phyloP scores from a whole-genome alignment of 257 asterid genomes.

The Nicotiana knightiana region DNA sequence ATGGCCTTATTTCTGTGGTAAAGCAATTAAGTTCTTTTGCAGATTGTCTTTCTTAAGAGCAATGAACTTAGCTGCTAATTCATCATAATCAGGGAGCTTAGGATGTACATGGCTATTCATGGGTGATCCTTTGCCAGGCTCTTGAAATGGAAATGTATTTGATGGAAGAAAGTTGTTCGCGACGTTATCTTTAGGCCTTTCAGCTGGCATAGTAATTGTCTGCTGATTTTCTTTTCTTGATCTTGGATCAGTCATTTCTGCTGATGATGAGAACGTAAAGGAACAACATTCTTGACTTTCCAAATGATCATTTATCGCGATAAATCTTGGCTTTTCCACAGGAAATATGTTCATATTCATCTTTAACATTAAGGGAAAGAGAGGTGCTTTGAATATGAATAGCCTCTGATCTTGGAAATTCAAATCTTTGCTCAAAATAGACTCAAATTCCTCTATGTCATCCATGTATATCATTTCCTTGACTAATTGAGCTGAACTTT shows the following conservation, averaged over 20 bases:
- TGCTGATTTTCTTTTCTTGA: background rate
- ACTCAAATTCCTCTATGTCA: constrained; percentile 57
- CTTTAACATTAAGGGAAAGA: background rate
- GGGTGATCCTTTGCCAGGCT: background rate
- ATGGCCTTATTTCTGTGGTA: too few species aligned
- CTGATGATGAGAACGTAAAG: background rate
- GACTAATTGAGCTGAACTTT: constrained; percentile 2
- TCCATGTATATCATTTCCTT: constrained; percentile 48
- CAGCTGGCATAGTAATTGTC: constrained; percentile 42
- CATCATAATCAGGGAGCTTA: constrained; percentile 87
- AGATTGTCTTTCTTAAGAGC: constrained; percentile 53
- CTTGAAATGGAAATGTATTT: constrained; percentile 34
- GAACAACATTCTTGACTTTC: background rate
- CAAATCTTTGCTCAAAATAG: constrained; percentile 31
- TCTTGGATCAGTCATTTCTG: background rate
- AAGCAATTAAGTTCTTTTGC: constrained; percentile 3
- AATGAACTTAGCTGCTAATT: constrained; percentile 58
- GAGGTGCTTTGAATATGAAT: constrained; percentile 39
- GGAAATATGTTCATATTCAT: background rate
- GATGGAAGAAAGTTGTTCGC: constrained; percentile 28
- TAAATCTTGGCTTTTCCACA: background rate
- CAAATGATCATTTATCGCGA: background rate
- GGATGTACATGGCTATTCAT: constrained; percentile 54
- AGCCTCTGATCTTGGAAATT: constrained; percentile 54
- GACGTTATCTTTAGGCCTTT: constrained; percentile 23